These are phyloP conservation scores for Colletotrichum australisinense DNA, from an alignment of 2,329 filamentous ascomycete genomes.

Conservation along the genomic window DNA sequence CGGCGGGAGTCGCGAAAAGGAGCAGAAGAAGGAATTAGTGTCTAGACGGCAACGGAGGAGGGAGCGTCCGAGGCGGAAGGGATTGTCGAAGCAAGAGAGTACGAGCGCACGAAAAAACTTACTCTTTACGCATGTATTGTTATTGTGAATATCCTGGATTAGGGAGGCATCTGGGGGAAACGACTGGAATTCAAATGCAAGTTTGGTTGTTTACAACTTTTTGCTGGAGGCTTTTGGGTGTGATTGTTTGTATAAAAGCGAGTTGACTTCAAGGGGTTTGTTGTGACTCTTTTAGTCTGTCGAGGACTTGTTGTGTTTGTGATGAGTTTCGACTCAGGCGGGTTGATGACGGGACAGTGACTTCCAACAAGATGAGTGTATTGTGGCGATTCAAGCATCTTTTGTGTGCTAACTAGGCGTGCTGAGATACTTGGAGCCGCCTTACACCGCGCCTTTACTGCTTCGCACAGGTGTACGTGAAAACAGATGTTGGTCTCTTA, in stretches of 20 bases:
- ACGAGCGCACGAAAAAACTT: conserved; percentile 24
- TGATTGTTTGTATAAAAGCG: background rate
- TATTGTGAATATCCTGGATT: conserved; percentile 36
- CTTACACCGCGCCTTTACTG: no score
- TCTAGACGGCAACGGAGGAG: background rate
- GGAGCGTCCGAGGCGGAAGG: background rate
- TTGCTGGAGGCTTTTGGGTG: background rate
- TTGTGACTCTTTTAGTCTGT: no score
- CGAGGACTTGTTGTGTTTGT: no score
- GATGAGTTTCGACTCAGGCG: no score
- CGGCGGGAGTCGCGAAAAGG: background rate
- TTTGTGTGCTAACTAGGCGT: no score
- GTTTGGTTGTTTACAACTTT: conserved; percentile 7
- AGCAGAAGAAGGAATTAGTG: background rate
- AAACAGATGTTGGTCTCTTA: no score
- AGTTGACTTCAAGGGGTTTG: background rate
- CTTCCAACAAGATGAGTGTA: no score
- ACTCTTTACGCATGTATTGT: conserved; percentile 32
- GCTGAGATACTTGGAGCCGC: no score
- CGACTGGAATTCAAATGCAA: conserved; percentile 26
- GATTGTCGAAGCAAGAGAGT: background rate
- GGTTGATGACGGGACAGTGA: no score
- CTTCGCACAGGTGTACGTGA: no score
- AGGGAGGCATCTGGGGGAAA: conserved; percentile 6
- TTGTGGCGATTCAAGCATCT: no score